Percentiles rank a stretch among this genome's conserved stretches.
These are phyloP conservation scores for Echria macrotheca DNA, from an alignment of 495 filamentous ascomycete genomes.

Conservation along the genomic window DNA sequence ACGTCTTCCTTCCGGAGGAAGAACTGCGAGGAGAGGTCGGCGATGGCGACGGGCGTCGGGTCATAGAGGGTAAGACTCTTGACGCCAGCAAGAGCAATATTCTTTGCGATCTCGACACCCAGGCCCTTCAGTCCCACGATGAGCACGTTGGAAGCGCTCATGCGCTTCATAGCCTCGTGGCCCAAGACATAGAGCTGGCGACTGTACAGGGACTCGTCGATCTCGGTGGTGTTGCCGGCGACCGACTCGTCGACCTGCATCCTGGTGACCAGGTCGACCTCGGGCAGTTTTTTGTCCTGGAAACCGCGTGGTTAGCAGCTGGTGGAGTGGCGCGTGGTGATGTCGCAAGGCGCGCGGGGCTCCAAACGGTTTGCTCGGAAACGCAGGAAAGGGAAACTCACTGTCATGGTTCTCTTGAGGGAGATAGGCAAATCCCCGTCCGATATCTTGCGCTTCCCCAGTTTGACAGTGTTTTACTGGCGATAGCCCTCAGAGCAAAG, in stretches of 20 bases:
- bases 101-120: slow-evolving; percentile 98
- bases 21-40: slow-evolving; percentile 93
- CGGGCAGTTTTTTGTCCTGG: slow-evolving; percentile 41
- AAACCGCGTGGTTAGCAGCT: not conserved
- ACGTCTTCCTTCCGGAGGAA: slow-evolving; percentile 87
- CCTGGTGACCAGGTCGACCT: slow-evolving; percentile 60
- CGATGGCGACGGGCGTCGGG: slow-evolving; percentile 69
- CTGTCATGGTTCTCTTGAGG: slow-evolving; percentile 78
- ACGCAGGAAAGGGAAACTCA: slow-evolving; percentile 43
- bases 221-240: slow-evolving; percentile 51
- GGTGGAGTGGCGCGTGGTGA: too few species aligned
- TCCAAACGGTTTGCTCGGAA: not conserved
- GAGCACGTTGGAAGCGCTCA: slow-evolving; percentile 93
- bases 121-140: slow-evolving; percentile 88
- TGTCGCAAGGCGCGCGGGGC: too few species aligned
- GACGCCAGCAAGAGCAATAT: slow-evolving; percentile 93
- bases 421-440: slow-evolving; percentile 67
- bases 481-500: slow-evolving; percentile 3
- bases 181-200: slow-evolving; percentile 97
- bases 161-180: slow-evolving; percentile 99
- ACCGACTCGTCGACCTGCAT: slow-evolving; percentile 77
- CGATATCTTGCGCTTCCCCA: slow-evolving; percentile 84
- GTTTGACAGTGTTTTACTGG: slow-evolving; percentile 29
- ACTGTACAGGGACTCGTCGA: slow-evolving; percentile 97
- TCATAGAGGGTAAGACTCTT: slow-evolving; percentile 79